Base-by-base conservation (phyloP, 176 grass and related monocot species). In the Hordeum vulgare region DNA sequence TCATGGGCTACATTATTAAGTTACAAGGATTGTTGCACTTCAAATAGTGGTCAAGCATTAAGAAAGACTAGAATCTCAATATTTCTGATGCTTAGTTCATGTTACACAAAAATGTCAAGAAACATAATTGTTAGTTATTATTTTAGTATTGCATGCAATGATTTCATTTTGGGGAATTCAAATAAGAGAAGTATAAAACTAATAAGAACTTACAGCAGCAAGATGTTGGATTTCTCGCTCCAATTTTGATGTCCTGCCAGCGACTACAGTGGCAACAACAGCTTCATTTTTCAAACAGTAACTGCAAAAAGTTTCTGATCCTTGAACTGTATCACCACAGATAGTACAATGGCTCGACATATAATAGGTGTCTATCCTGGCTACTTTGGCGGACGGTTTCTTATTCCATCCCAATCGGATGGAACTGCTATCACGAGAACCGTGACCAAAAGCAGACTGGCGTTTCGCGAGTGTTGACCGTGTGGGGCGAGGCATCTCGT, bases 291-390 rank as follows among this genome's bases (percentile, higher is more conserved):
- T 90, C 17, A 77, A 90, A 88, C 96, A 98, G 75, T 76, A 84
- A 28, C 81, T 81, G 80, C 96, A 98, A 57, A 90, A 85, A 66
- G 76, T 77, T 56, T 91, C 85, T 44, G 85, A 89, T 76, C 80
- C 92, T 81, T 89, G 85, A 80, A 90, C 87, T n/a, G 91, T 80
- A 29, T 89, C 74, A 53, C 90, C 89, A 75, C 96, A 98, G 66
- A 95, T 47, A 18, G 80, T 69, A 79, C 93, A 95, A 74, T 97
- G 92, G 71, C 94, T 94, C 63, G 95, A 94, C 73, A 82, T 80
- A 63, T 94, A 97, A 82, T 93, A 97, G 9, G 90, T 90, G 66
- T 98, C 96, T 86, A 98, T 94, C 71, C 95, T 93, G 66, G 86
- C 75, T 74, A 84, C 85, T 91, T 90, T 94, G 73, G 47, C 28